Conservation (phyloP, 306 rosid species). For the Casuarina equisetifolia region DNA sequence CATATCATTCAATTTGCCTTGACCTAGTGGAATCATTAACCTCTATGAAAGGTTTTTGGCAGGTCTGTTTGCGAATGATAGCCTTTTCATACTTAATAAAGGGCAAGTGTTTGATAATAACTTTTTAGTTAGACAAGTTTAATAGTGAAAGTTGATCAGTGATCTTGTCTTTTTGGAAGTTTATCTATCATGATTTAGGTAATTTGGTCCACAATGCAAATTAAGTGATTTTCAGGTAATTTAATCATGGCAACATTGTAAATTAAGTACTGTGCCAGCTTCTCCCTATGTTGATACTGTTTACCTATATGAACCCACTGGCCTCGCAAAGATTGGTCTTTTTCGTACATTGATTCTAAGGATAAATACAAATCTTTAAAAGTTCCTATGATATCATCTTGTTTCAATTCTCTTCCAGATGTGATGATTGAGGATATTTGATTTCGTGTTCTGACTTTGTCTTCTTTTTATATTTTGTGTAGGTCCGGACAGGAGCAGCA, state of each 20-base stretch:
- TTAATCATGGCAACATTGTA: no score
- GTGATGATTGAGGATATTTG: not conserved
- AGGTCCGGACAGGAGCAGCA: constrained; percentile 94
- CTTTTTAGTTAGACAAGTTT: no score
- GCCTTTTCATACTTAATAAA: not conserved
- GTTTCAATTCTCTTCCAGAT: constrained; percentile 9
- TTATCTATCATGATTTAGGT: no score
- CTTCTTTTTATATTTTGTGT: constrained; percentile 23
- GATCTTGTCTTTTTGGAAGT: no score
- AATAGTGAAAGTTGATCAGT: no score
- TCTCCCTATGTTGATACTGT: no score
- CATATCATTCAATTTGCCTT: not conserved
- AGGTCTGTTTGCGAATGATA: not conserved
- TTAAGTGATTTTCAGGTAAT: no score
- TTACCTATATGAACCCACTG: no score
- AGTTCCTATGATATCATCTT: not conserved
- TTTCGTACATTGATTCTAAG: not conserved
- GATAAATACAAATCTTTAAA: not conserved
- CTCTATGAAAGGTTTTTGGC: not conserved
- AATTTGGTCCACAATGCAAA: no score
- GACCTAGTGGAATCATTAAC: not conserved
- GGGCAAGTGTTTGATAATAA: not conserved
- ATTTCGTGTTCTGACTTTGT: not conserved
- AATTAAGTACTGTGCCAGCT: no score
- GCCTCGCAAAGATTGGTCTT: no score